Evolutionary conservation across 2,329 filamentous ascomycete species (phyloP).

Genomic region (Cercospora sp.): DNA sequence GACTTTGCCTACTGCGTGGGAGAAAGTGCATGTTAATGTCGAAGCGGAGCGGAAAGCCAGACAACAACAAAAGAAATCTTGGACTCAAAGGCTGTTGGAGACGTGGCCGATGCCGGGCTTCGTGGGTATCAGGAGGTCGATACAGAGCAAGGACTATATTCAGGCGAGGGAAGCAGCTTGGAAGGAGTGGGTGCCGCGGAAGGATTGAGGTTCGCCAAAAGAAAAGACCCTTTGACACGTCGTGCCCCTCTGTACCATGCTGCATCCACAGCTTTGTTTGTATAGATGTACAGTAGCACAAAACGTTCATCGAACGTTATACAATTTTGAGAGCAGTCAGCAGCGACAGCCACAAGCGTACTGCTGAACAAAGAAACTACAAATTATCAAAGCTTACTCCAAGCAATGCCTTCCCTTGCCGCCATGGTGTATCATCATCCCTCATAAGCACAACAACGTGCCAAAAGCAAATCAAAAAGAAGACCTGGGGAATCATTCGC

Average conservation of each 20-base stretch:
- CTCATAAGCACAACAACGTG: neutral
- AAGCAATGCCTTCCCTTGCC: neutral
- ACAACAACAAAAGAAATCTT: slow-evolving; percentile 46
- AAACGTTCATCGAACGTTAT: neutral
- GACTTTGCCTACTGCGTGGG: slow-evolving; percentile 64
- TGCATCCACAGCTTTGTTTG: neutral
- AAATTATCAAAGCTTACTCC: neutral
- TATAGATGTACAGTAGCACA: neutral
- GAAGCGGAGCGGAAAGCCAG: slow-evolving; percentile 47
- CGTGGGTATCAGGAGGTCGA: slow-evolving; percentile 27
- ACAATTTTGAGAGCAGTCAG: neutral
- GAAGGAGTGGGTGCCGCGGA: slow-evolving; percentile 30
- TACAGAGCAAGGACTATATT: slow-evolving; percentile 30
- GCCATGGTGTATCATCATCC: neutral
- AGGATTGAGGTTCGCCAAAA: neutral
- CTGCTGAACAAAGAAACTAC: neutral
- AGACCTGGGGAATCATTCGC: neutral
- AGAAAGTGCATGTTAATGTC: slow-evolving; percentile 62
- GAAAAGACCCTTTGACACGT: neutral
- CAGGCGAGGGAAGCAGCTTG: slow-evolving; percentile 28
- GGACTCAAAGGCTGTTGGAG: slow-evolving; percentile 44
- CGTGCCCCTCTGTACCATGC: neutral
- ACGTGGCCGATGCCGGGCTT: slow-evolving; percentile 29
- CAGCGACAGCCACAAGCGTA: neutral
- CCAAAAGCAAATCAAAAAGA: neutral